Evolutionary conservation across 192 early-diverging fungal species (phyloP).

Genomic region (Oehlia diaphana): DNA sequence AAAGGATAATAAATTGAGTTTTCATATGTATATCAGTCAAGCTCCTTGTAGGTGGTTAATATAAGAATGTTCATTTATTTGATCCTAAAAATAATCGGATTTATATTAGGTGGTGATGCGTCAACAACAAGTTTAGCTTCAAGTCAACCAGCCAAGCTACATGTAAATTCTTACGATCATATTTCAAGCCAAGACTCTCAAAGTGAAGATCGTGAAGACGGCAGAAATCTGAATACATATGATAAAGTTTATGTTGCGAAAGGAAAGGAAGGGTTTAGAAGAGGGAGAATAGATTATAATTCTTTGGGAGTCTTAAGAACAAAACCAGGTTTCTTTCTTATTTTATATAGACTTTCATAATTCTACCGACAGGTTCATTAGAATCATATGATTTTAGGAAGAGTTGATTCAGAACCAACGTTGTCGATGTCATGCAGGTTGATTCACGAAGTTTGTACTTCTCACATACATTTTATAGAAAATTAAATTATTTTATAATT

Average conservation of each 20-base stretch:
- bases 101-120: slow-evolving; percentile 71
- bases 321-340: slow-evolving; percentile 60
- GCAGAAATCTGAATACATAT: background rate
- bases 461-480: background rate
- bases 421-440: slow-evolving; percentile 75
- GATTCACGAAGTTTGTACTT: background rate
- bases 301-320: slow-evolving; percentile 67
- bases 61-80: background rate
- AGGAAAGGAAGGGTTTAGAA: slow-evolving; percentile 35
- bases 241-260: background rate
- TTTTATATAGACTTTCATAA: background rate
- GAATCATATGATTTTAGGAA: slow-evolving; percentile 36
- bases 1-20: slow-evolving; percentile 31
- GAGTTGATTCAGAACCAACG: slow-evolving; percentile 72
- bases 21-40: slow-evolving; percentile 79
- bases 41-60: slow-evolving; percentile 63
- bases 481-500: slow-evolving; percentile 2
- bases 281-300: slow-evolving; percentile 64
- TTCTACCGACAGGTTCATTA: background rate
- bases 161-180: slow-evolving; percentile 1
- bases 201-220: background rate
- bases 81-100: background rate
- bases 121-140: slow-evolving; percentile 59
- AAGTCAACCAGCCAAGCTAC: background rate
- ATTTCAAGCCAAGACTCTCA: background rate